phyloP scores from a whole-genome alignment of 2,329 filamentous ascomycete genomes.

The Fusarium keratoplasticum region DNA sequence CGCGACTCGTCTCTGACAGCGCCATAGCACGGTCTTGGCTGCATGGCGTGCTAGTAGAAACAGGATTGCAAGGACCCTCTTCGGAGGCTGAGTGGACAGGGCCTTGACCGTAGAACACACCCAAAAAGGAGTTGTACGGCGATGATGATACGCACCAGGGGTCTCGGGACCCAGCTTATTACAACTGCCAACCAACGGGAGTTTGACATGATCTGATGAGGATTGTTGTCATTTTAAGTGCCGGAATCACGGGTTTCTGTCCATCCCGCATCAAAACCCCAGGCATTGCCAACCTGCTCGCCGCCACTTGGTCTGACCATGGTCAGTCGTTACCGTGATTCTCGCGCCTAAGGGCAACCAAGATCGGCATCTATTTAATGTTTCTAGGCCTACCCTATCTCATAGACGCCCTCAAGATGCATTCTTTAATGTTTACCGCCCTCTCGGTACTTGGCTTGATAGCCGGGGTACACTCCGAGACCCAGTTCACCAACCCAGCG shows the following conservation, averaged over 20 bases:
- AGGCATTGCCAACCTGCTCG: background rate
- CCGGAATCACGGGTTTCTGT: background rate
- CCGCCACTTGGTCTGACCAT: background rate
- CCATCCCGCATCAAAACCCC: background rate
- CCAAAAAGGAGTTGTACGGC: background rate
- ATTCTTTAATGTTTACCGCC: background rate
- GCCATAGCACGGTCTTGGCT: background rate
- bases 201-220: background rate
- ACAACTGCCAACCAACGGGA: background rate
- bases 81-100: background rate
- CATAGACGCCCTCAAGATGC: background rate
- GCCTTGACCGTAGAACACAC: background rate
- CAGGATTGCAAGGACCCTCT: background rate
- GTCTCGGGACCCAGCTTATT: background rate
- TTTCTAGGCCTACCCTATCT: background rate
- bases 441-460: background rate
- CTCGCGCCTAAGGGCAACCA: background rate
- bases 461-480: background rate
- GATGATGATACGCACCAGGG: background rate
- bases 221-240: background rate
- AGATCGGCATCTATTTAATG: background rate
- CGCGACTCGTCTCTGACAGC: background rate
- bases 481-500: background rate
- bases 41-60: background rate
- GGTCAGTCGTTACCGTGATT: background rate